Base-by-base conservation (phyloP, 2,329 filamentous ascomycete genomes). In the Diaporthe eres region DNA sequence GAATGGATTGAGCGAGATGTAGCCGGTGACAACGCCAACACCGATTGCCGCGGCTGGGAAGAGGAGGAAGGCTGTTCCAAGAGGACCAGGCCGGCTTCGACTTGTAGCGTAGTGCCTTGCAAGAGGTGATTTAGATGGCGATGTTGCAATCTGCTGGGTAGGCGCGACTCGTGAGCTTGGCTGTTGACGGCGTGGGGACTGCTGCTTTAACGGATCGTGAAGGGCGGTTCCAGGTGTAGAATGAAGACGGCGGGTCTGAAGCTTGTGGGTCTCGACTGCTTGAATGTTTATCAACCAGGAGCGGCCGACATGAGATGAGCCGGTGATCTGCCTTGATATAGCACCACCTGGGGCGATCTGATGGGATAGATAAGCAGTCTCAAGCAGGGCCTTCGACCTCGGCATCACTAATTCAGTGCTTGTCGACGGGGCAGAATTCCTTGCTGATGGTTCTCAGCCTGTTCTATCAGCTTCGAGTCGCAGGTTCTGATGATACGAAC, bases 1-100 rank as follows among this genome's bases (percentile, higher is more conserved):
- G 57, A 77, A 77, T 4, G 76, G 73, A 22, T 75, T 77, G 47
- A 77, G 34, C 8, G 76, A 67, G 55, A 77, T 22, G 55, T 68
- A 71, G 15, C 76, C 76, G 12, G 73, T 37, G 15, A 73, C 42
- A 19, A 75, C 63, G 9, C 76, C 76, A 42, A 71, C 9, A 4
- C 70, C 73, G 25, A 77, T 77, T n/a, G 74, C 73, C 8, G 57
- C 76, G 37, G 76, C 76, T 17, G 76, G 76, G 49, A 77, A 77
- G 31, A 77, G 76, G 12, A 77, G 68, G 22, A 75, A 71, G 9
- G 74, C 61, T n/a, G 70, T 75, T 55, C 70, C 72, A 10, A 77
- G 49, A 17, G 73, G 63, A 12, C 76, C 74, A 9, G 63, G 74
- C 4, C 76, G 70, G 22, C 4, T 44, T 63, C 47, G 58, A 44